A percentile compares a stretch with the other conserved stretches of the same genome.
These are phyloP conservation scores for Raffaelea deltoideospora DNA, from an alignment of 2,329 filamentous ascomycete genomes.

Conservation along the genomic window DNA sequence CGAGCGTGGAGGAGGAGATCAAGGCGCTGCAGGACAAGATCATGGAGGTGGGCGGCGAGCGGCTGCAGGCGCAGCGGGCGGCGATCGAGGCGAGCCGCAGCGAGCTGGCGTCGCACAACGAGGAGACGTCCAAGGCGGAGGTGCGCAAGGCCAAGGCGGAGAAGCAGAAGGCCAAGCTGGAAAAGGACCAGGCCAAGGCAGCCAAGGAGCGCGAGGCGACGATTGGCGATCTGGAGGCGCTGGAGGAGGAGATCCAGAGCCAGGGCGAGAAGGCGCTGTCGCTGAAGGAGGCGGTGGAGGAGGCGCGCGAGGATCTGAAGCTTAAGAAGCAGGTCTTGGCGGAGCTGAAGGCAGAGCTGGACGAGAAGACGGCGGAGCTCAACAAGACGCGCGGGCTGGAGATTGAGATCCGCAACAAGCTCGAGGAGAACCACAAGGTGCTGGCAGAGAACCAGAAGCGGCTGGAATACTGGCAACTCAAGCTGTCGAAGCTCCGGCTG, in stretches of 20 bases:
- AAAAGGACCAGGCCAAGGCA: conserved; percentile 67
- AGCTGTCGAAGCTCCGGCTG: conserved; percentile 66
- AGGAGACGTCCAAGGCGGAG: conserved; percentile 74
- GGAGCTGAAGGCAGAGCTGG: conserved; percentile 67
- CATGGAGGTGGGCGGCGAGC: conserved; percentile 94
- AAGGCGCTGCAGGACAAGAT: conserved; percentile 89
- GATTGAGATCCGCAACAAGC: conserved; percentile 96
- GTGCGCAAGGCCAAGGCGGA: conserved; percentile 84
- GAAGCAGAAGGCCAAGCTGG: conserved; percentile 77
- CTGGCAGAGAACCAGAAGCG: conserved; percentile 76
- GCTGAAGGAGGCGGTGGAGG: conserved; percentile 58
- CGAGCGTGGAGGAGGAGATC: conserved; percentile 83
- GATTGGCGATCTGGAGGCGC: conserved; percentile 55
- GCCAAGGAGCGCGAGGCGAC: conserved; percentile 64
- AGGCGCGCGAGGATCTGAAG: conserved; percentile 64
- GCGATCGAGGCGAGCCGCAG: conserved; percentile 83
- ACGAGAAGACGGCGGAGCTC: conserved; percentile 70
- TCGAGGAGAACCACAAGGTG: conserved; percentile 89
- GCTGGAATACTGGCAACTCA: conserved; percentile 75
- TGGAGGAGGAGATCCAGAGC: conserved; percentile 64
- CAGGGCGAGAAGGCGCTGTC: conserved; percentile 64
- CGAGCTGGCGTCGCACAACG: conserved; percentile 64
- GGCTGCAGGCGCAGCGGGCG: conserved; percentile 74
- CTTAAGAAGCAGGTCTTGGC: conserved; percentile 69
- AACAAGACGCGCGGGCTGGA: conserved; percentile 81